Evolutionary conservation across 192 early-diverging fungal species (phyloP), one percentile per base, ranked within the genome.

Genomic region (Entomortierella lignicola): DNA sequence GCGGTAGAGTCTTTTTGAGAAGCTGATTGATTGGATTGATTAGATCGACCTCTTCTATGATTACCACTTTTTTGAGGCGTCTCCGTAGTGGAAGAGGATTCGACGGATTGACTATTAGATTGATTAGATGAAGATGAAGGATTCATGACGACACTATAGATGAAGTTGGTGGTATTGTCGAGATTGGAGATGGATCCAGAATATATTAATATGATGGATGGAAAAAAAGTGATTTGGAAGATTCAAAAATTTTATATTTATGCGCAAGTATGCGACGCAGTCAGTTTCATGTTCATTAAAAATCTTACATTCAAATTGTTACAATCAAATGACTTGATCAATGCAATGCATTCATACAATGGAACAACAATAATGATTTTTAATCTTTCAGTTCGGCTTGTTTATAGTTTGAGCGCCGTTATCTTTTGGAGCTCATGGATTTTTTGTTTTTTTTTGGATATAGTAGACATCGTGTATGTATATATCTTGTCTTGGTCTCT

Each of bases 91-190:
- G 42, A 18, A 48, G 56, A 13, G n/a, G 44, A 10, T 7, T n/a
- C 30, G 18, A 7, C 63, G 55, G 57, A n/a, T 18, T 60, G 12
- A 23, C 25, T 30, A 11, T 52, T 23, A 47, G 57, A 27, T 26
- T 68, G 15, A 41, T 59, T 2, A 11, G 69, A 47, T 25, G 64
- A 55, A 25, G 63, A 8, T 27, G 58, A 31, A 39, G 72, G 42
- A 67, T 66, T 63, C 63, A 73, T 61, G 20, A 10, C 34, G 34
- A 37, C 10, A 10, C 34, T 7, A 37, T 10, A 37, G 34, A 37
- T 37, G 34, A 10, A 10, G 34, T 10, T 37, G 34, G 10, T 10
- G 48, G 21, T 17, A 50, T 4, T 50, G 48, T 17, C 21, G 48
- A 4, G 4, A 23, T 50, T 50, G 15, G 48, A 8, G 48, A 50